A percentile compares a stretch with the other conserved stretches of the same genome.
These are phyloP conservation scores for Inga laurina DNA, from an alignment of 306 rosid genomes.

Conservation along the genomic window DNA sequence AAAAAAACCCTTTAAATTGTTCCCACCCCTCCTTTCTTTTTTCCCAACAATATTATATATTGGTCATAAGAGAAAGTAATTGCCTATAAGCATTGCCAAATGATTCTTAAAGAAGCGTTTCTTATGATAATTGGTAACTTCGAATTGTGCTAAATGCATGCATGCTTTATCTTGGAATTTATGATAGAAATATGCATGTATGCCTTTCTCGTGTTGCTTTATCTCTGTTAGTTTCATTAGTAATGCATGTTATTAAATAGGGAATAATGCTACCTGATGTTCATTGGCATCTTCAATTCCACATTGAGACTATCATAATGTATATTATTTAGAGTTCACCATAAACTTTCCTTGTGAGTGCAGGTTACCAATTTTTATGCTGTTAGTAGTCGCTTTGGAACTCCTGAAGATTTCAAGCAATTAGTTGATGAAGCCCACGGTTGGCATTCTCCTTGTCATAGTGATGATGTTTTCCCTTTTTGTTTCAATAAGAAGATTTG, in stretches of 20 bases:
- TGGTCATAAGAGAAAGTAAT: background rate
- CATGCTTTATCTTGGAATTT: background rate
- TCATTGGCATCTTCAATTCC: background rate
- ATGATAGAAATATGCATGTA: background rate
- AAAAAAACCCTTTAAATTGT: background rate
- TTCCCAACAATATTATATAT: background rate
- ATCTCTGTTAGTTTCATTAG: background rate
- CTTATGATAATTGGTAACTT: background rate
- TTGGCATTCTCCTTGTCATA: conserved; percentile 38
- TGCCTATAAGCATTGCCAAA: background rate
- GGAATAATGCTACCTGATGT: background rate
- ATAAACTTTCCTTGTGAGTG: conserved; percentile 34
- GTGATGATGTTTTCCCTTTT: background rate
- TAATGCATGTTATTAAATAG: background rate
- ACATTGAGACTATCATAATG: background rate
- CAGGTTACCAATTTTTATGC: conserved; percentile 95
- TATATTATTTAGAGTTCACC: background rate
- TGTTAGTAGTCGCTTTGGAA: conserved; percentile 91
- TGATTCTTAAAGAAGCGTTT: background rate
- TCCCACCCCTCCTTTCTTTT: background rate
- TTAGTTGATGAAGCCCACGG: conserved; percentile 99
- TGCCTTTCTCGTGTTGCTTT: too few relatives aligned
- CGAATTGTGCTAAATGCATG: background rate
- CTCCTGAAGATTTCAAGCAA: conserved; percentile 96
- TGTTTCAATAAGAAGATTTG: background rate